These are phyloP conservation scores for Xylaria sp. DNA, from an alignment of 2,329 filamentous ascomycete species.

Conservation along the genomic window DNA sequence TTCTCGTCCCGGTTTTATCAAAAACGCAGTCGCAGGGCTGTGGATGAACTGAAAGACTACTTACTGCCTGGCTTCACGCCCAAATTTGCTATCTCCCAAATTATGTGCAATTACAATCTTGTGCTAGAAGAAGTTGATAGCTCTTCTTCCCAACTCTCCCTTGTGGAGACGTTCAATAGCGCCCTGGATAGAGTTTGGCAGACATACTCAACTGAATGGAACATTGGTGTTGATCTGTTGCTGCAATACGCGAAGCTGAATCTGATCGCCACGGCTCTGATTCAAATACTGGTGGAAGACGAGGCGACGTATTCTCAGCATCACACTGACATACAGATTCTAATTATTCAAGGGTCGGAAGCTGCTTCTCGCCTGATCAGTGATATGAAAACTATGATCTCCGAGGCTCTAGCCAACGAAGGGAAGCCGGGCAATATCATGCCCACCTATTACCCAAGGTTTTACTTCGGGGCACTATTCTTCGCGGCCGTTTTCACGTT, in stretches of 20 bases:
- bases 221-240: conserved; percentile 23
- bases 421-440: background rate
- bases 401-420: background rate
- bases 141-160: conserved; percentile 21
- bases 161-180: conserved; percentile 26
- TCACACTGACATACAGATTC: conserved; percentile 17
- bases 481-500: conserved; percentile 32
- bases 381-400: conserved; percentile 13
- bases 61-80: conserved; percentile 11
- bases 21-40: conserved; percentile 25
- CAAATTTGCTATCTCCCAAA: conserved; percentile 24
- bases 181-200: conserved; percentile 24
- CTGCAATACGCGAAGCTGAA: conserved; percentile 32
- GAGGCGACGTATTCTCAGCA: background rate
- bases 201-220: conserved; percentile 26
- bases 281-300: conserved; percentile 9
- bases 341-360: conserved; percentile 25
- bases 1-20: conserved; percentile 22
- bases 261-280: conserved; percentile 21
- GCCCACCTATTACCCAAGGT: conserved; percentile 20
- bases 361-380: conserved; percentile 24
- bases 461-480: conserved; percentile 24
- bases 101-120: conserved; percentile 29
- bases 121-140: conserved; percentile 30
- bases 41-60: conserved; percentile 17